A percentile compares a stretch with the other conserved stretches of the same genome.
Evolutionary conservation across 352 stramenopile genomes (phyloP).

Genomic region (Phytophthora lateralis): DNA sequence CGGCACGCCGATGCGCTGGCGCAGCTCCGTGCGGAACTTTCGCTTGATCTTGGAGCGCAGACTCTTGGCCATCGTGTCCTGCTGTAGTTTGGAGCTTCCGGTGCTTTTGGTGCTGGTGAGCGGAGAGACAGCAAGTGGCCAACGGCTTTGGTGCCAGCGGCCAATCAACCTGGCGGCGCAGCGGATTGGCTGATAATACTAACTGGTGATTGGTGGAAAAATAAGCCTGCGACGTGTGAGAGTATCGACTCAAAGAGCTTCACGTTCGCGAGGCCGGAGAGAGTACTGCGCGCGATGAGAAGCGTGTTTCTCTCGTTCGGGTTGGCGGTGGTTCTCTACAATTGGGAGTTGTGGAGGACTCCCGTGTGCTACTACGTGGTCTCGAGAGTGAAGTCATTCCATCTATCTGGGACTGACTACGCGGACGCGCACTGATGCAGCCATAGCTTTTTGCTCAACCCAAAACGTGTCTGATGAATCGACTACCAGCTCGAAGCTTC

Average conservation of each 20-base stretch:
- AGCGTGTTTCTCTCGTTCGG: not conserved
- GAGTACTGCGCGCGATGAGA: not conserved
- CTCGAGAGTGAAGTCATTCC: slow-evolving; percentile 2
- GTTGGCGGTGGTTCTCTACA: not conserved
- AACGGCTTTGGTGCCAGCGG: slow-evolving; percentile 22
- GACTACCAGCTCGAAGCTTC: not conserved
- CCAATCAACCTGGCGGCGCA: slow-evolving; percentile 32
- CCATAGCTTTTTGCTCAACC: not conserved
- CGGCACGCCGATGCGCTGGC: slow-evolving; percentile 80
- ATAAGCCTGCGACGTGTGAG: slow-evolving; percentile 31
- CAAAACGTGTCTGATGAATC: not conserved
- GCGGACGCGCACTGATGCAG: not conserved
- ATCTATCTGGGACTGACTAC: too few relatives aligned
- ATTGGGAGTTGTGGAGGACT: not conserved
- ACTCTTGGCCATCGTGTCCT: slow-evolving; percentile 82
- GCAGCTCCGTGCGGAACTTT: slow-evolving; percentile 87
- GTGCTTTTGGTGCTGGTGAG: slow-evolving; percentile 13
- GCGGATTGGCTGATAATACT: slow-evolving; percentile 20
- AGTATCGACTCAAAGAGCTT: slow-evolving; percentile 1
- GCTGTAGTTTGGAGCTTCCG: not conserved
- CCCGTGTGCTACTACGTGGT: not conserved
- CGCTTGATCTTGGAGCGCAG: slow-evolving; percentile 91
- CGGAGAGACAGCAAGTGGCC: slow-evolving; percentile 10
- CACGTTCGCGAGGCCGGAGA: not conserved
- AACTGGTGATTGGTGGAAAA: slow-evolving; percentile 22